Evolutionary conservation across 1,139 yeast species (phyloP).

Genomic region (Taiozyma sp.): DNA sequence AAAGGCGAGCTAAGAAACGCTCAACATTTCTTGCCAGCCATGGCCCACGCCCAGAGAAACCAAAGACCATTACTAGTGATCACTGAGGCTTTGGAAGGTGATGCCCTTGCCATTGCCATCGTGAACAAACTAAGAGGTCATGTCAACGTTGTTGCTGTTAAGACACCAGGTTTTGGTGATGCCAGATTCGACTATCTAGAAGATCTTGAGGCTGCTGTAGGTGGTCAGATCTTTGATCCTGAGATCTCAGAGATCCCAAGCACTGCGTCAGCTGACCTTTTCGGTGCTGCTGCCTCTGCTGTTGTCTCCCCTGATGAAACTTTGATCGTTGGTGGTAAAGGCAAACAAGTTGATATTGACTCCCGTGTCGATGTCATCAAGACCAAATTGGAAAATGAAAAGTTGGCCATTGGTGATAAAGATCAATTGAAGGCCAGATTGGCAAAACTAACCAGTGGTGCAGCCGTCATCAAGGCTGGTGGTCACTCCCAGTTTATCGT

Average conservation of each 20-base stretch:
- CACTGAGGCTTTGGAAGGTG: conserved; percentile 22
- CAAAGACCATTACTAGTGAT: conserved; percentile 19
- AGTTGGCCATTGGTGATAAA: conserved; percentile 17
- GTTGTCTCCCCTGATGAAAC: conserved; percentile 20
- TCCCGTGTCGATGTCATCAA: conserved; percentile 17
- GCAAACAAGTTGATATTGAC: conserved; percentile 6
- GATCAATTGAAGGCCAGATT: conserved; percentile 21
- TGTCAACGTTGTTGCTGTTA: conserved; percentile 21
- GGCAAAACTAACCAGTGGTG: conserved; percentile 21
- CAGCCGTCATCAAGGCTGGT: conserved; percentile 25
- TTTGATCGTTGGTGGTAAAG: conserved; percentile 18
- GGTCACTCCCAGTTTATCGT: conserved; percentile 23
- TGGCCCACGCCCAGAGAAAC: conserved; percentile 21
- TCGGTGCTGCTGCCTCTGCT: conserved; percentile 21
- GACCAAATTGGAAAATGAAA: conserved; percentile 9
- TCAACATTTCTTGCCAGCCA: conserved; percentile 21
- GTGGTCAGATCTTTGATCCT: conserved; percentile 20
- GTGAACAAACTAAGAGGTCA: conserved; percentile 23
- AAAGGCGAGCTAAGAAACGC: conserved; percentile 20
- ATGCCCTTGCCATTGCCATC: conserved; percentile 23
- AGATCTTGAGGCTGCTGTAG: conserved; percentile 22
- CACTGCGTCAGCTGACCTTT: conserved; percentile 19
- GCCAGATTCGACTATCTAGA: conserved; percentile 18
- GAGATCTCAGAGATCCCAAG: conserved; percentile 19
- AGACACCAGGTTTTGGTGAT: conserved; percentile 25